A percentile compares a stretch with the other conserved stretches of the same genome.
phyloP scores from a whole-genome alignment of 805 yeast species.

The Phaffomyces antillensis region DNA sequence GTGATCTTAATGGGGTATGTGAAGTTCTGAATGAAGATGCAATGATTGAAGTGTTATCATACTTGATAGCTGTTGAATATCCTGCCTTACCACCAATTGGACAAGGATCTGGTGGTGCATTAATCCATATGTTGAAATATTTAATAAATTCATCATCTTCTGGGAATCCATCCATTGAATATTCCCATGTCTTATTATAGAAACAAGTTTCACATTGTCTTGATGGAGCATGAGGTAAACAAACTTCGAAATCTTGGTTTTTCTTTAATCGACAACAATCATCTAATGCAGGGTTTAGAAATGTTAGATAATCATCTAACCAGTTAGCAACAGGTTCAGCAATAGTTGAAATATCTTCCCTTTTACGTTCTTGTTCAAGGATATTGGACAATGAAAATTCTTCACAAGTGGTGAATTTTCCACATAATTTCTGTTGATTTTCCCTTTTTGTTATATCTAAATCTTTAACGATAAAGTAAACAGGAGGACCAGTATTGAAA shows the following conservation, averaged over 20 bases:
- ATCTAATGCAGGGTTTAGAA: conserved; percentile 80
- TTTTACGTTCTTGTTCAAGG: conserved; percentile 74
- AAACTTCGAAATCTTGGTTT: conserved; percentile 40
- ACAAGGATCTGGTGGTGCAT: conserved; percentile 79
- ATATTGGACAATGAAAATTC: conserved; percentile 73
- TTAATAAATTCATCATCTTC: conserved; percentile 62
- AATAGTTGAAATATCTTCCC: conserved; percentile 57
- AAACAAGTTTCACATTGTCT: conserved; percentile 72
- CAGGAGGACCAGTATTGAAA: conserved; percentile 86
- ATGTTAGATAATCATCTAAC: conserved; percentile 85
- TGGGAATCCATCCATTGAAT: conserved; percentile 80
- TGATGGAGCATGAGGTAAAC: conserved; percentile 60
- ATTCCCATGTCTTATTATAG: conserved; percentile 55
- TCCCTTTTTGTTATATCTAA: conserved; percentile 52
- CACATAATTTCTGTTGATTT: conserved; percentile 74
- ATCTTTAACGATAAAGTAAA: conserved; percentile 73
- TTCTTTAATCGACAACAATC: conserved; percentile 77
- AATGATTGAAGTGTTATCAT: conserved; percentile 35
- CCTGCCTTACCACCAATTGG: conserved; percentile 96
- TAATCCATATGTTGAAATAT: conserved; percentile 76
- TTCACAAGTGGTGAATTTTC: conserved; percentile 79
- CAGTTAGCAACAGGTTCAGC: conserved; percentile 84
- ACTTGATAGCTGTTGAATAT: conserved; percentile 53
- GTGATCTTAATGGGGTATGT: conserved; percentile 75
- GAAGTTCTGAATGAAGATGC: conserved; percentile 73